Conservation (phyloP, 495 filamentous ascomycete genomes). For the Penicillium dipodomyicola region DNA sequence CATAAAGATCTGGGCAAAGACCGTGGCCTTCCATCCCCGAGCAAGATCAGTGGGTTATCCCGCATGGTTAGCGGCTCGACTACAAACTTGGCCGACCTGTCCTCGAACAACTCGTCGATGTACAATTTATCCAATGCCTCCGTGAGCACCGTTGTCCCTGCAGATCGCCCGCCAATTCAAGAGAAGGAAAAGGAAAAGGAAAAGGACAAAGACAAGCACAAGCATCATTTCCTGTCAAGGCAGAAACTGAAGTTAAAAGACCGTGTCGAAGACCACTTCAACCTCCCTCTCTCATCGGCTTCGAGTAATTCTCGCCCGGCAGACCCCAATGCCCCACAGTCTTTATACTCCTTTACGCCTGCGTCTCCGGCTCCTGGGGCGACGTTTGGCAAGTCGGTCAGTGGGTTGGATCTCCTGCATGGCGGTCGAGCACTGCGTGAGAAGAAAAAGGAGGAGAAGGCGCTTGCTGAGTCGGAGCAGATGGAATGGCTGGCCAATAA, state of each 20-base stretch:
- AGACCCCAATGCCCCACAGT: conserved; percentile 79
- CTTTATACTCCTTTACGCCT: conserved; percentile 77
- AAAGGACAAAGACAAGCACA: conserved; percentile 58
- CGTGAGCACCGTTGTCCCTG: conserved; percentile 67
- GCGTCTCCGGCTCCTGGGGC: conserved; percentile 67
- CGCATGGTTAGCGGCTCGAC: conserved; percentile 73
- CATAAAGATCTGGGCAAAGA: conserved; percentile 66
- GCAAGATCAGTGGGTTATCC: conserved; percentile 64
- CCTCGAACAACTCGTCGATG: conserved; percentile 63
- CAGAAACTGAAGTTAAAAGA: conserved; percentile 89
- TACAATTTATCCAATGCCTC: conserved; percentile 84
- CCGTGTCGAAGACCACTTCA: conserved; percentile 64
- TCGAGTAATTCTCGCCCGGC: conserved; percentile 84
- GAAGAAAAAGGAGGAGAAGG: conserved; percentile 85
- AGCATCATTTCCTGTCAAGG: conserved; percentile 81
- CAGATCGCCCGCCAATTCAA: conserved; percentile 33
- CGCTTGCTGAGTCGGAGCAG: conserved; percentile 42
- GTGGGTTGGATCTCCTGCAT: conserved; percentile 80
- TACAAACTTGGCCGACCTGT: conserved; percentile 68
- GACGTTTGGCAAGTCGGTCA: conserved; percentile 73
- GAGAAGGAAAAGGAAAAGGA: conserved; percentile 45
- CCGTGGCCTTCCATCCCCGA: conserved; percentile 73
- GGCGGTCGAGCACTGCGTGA: conserved; percentile 81
- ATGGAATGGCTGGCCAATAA: conserved; percentile 45
- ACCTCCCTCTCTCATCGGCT: conserved; percentile 80